These are phyloP conservation scores for Fusarium sp. DNA, from an alignment of 2,329 filamentous ascomycete species.

Conservation along the genomic window DNA sequence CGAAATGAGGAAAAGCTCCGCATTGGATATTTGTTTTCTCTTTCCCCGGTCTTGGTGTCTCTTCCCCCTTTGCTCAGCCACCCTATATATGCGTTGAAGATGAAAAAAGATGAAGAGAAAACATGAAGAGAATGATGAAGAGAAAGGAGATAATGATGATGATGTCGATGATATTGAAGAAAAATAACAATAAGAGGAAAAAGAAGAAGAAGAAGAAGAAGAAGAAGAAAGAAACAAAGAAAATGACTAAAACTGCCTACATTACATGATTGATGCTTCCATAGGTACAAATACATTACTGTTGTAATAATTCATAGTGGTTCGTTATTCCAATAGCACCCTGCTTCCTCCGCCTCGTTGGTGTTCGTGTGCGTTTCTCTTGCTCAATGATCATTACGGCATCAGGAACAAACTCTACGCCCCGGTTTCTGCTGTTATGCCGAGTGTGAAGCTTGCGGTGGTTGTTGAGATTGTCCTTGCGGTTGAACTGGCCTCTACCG, in stretches of 20 bases:
- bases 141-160: not conserved
- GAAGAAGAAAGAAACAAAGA: not conserved
- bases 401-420: not conserved
- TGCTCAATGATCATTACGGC: not conserved
- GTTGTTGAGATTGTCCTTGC: conserved; percentile 53
- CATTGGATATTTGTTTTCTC: not conserved
- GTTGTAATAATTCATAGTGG: not conserved
- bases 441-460: conserved; percentile 53
- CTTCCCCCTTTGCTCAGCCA: not conserved
- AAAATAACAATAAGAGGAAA: not conserved
- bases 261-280: not conserved
- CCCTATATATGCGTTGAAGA: not conserved
- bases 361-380: not conserved
- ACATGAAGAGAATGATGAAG: not conserved
- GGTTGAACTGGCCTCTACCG: conserved; percentile 52
- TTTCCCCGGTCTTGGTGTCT: not conserved
- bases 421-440: conserved; percentile 41
- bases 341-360: not conserved
- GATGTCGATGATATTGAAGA: too few species aligned
- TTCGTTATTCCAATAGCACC: not conserved
- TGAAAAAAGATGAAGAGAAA: not conserved
- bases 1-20: not conserved
- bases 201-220: not conserved
- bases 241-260: not conserved
- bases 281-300: not conserved